Conservation (phyloP, 805 yeast genomes). For the Kuraishia hungarica region DNA sequence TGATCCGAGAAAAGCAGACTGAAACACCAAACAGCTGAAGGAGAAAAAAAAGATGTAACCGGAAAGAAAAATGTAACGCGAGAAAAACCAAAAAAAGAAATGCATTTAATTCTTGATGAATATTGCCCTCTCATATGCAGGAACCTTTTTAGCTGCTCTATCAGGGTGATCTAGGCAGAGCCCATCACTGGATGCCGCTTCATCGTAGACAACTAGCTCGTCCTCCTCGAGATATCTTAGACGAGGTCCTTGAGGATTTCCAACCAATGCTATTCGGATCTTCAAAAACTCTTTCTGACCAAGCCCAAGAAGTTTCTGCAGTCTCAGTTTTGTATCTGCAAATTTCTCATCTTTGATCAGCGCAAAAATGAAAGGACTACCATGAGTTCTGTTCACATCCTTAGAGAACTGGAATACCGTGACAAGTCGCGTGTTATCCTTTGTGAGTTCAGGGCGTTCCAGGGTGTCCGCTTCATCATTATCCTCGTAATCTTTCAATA, state of each 20-base stretch:
- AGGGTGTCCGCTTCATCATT: neutral
- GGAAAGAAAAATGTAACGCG: neutral
- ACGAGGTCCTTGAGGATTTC: constrained; percentile 24
- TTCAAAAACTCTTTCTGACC: constrained; percentile 77
- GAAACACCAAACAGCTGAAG: neutral
- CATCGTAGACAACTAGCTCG: constrained; percentile 46
- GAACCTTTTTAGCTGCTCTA: constrained; percentile 49
- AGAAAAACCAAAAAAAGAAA: neutral
- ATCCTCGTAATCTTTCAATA: constrained; percentile 9
- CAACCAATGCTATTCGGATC: constrained; percentile 55
- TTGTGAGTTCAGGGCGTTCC: neutral
- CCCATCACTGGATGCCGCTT: constrained; percentile 37
- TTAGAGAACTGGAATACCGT: constrained; percentile 74
- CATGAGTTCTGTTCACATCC: constrained; percentile 58
- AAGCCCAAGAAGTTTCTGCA: constrained; percentile 63
- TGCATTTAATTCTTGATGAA: constrained; percentile 33
- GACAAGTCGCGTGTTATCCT: constrained; percentile 31
- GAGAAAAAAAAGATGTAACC: neutral
- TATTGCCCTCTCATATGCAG: constrained; percentile 49
- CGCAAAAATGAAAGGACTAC: constrained; percentile 80
- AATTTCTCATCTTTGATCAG: constrained; percentile 61
- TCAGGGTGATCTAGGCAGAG: constrained; percentile 88
- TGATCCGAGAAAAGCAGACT: neutral
- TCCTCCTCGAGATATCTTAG: constrained; percentile 44
- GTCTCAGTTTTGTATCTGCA: constrained; percentile 51